Evolutionary conservation across 2,329 filamentous ascomycete species (phyloP).

Genomic region (Fusarium verrucosum): DNA sequence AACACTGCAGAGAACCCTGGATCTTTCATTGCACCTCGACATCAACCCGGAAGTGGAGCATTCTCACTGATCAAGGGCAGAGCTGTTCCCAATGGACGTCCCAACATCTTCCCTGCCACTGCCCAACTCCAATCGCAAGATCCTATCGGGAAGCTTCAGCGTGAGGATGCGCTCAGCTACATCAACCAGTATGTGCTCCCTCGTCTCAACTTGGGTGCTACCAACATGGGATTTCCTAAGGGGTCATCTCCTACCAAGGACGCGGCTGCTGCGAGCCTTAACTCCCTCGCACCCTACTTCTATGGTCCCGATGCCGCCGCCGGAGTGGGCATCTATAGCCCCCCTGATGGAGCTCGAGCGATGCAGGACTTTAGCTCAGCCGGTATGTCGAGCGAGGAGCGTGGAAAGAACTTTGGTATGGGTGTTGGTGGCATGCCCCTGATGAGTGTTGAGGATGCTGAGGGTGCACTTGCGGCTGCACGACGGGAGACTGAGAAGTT

Average conservation of each 20-base stretch:
- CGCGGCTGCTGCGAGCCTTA: constrained; percentile 60
- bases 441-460: constrained; percentile 71
- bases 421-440: constrained; percentile 59
- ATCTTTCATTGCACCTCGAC: constrained; percentile 64
- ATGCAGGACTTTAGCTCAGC: constrained; percentile 49
- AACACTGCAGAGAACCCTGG: constrained; percentile 61
- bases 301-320: constrained; percentile 59
- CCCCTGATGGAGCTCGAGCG: constrained; percentile 49
- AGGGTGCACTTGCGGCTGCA: constrained; percentile 61
- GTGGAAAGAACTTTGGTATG: constrained; percentile 45
- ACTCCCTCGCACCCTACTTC: constrained; percentile 66
- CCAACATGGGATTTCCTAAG: constrained; percentile 56
- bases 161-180: constrained; percentile 72
- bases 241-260: constrained; percentile 53
- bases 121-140: constrained; percentile 61
- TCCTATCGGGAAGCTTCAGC: constrained; percentile 71
- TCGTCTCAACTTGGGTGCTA: constrained; percentile 62
- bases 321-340: constrained; percentile 56
- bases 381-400: constrained; percentile 44
- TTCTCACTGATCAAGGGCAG: constrained; percentile 72
- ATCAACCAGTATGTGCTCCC: constrained; percentile 76
- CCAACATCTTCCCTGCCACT: constrained; percentile 67
- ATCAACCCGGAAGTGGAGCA: constrained; percentile 62
- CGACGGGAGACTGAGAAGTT: constrained; percentile 69
- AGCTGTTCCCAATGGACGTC: constrained; percentile 70